Evolutionary conservation across 2,329 filamentous ascomycete genomes (phyloP).

Genomic region (Aureobasidium uvarum): DNA sequence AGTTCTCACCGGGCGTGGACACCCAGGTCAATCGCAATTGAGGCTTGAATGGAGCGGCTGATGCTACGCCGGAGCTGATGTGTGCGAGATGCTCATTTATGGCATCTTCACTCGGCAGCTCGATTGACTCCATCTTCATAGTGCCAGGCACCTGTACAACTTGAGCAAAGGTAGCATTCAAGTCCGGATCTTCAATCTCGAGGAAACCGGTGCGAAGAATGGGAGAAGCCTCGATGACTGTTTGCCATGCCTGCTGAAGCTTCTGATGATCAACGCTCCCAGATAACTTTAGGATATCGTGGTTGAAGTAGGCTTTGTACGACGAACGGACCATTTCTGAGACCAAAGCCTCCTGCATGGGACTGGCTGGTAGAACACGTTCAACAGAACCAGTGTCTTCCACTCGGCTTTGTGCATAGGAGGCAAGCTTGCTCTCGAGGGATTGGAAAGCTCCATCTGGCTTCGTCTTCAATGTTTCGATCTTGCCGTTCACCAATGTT

Average conservation of each 20-base stretch:
- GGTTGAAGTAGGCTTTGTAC: conserved; percentile 78
- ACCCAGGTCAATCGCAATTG: conserved; percentile 43
- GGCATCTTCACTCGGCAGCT: conserved; percentile 18
- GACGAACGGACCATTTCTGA: conserved; percentile 75
- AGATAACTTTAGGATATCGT: conserved; percentile 68
- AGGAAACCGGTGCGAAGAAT: conserved; percentile 75
- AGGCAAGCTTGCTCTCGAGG: conserved; percentile 14
- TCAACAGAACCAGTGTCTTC: conserved; percentile 45
- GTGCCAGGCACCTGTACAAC: conserved; percentile 43
- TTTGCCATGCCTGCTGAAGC: conserved; percentile 61
- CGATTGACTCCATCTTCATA: conserved; percentile 33
- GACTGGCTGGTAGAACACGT: conserved; percentile 68
- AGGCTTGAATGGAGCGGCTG: conserved; percentile 27
- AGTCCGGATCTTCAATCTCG: conserved; percentile 59
- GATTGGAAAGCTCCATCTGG: background rate
- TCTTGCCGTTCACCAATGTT: conserved; percentile 28
- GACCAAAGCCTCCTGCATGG: conserved; percentile 83
- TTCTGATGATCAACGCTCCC: conserved; percentile 54
- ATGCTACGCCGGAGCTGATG: conserved; percentile 39
- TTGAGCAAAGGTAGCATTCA: conserved; percentile 59
- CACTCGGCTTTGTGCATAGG: conserved; percentile 22
- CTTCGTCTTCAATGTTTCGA: background rate
- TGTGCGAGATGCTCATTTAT: conserved; percentile 33
- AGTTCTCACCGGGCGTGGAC: conserved; percentile 38
- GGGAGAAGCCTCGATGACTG: conserved; percentile 60